Evolutionary conservation across 2,329 filamentous ascomycete genomes (phyloP), one percentile per base, ranked within the genome.

Genomic region (Apiospora sp.): DNA sequence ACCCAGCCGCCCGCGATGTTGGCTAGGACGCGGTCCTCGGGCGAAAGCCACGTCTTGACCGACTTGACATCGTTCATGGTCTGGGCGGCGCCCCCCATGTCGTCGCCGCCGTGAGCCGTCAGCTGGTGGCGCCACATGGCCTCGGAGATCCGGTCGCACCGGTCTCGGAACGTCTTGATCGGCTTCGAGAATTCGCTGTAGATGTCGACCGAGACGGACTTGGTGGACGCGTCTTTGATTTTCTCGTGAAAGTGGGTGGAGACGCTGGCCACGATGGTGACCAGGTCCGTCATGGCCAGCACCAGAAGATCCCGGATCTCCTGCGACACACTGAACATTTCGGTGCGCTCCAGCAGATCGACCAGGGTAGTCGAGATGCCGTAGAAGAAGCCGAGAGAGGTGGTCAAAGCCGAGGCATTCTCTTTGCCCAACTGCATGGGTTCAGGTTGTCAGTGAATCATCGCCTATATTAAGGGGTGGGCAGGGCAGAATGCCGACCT

Each of bases 71-170:
- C 37, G 22, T 10, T 1, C 24, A 51, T n/a, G 34, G 34, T 12
- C 12, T 78, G 77, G n/a, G n/a, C n/a, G 22, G 76, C 77, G 61
- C 82, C 77, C 58, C 82, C 79, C 24, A 81, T 70, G 30, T 77
- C n/a, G n/a, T n/a, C n/a, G n/a, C n/a, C n/a, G n/a, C n/a, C 77
- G 37, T 82, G 81, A 43, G 77, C 76, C 30, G 77, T 43, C 3
- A 84, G 75, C 77, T 83, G 82, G 51, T 83, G 80, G 37, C 77
- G 61, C 76, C 76, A 78, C 73, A 78, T 77, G n/a, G 72, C 64
- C 67, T 76, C 73, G 44, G 73, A 71, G 3, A 74, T 75, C 68
- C 73, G 74, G 41, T 76, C 73, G 58, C 76, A 77, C 0, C 76
- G 72, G 22, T 75, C 75, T 3, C 69, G 46, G 58, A 77, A 78